Evolutionary conservation across 768 basidiomycete species (phyloP).

Genomic region (Pleurotus tuber-regium): DNA sequence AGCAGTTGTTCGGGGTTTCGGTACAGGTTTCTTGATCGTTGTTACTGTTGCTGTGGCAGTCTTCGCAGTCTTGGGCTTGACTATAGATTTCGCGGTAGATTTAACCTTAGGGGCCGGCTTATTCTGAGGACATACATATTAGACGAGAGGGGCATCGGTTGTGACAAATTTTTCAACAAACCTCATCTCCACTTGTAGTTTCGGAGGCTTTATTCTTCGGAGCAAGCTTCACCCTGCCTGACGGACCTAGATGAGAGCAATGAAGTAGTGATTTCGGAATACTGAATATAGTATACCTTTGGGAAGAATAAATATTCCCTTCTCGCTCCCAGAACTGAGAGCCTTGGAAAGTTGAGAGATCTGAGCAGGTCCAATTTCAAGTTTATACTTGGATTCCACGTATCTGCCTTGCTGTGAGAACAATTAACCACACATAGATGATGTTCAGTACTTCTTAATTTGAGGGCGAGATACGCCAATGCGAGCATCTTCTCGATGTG

Average conservation of each 20-base stretch:
- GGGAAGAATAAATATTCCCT: constrained; percentile 80
- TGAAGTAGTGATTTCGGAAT: constrained; percentile 3
- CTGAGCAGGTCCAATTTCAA: constrained; percentile 79
- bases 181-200: constrained; percentile 41
- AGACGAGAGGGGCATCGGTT: background rate
- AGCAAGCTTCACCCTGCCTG: constrained; percentile 75
- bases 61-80: constrained; percentile 28
- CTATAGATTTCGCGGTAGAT: constrained; percentile 37
- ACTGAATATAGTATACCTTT: constrained; percentile 55
- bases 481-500: constrained; percentile 72
- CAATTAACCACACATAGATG: constrained; percentile 16
- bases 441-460: constrained; percentile 79
- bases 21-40: constrained; percentile 18
- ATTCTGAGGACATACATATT: constrained; percentile 15
- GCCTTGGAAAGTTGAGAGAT: constrained; percentile 77
- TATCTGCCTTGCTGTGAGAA: constrained; percentile 43
- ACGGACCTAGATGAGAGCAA: constrained; percentile 46
- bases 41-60: constrained; percentile 10
- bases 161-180: constrained; percentile 16
- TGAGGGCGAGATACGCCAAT: constrained; percentile 83
- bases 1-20: constrained; percentile 16
- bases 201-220: constrained; percentile 38
- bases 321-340: constrained; percentile 78
- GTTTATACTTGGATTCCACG: constrained; percentile 79
- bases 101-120: constrained; percentile 39